Base-by-base conservation (phyloP, 164 flowering plant genomes). In the Saururus chinensis region DNA sequence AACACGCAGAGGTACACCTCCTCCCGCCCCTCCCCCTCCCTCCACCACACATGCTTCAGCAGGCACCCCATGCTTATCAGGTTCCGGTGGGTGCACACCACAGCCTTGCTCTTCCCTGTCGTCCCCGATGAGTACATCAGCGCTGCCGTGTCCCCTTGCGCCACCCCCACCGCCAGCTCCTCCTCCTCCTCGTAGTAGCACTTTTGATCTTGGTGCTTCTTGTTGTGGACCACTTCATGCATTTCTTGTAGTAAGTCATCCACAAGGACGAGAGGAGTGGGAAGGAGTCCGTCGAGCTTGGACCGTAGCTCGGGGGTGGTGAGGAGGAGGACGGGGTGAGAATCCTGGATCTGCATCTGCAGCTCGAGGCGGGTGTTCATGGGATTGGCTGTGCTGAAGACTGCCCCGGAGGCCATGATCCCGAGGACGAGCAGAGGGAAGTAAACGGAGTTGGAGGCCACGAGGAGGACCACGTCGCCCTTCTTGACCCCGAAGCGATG, bases 121-220 rank as follows among this genome's bases (percentile, higher is more conserved):
- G 76, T 73, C 54, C 76, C 76, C 2, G 76, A 73, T 0, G 76
- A 73, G 64, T 69, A 73, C 72, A 69, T 69, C n/a, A 73, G 66
- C 26, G 72, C 70, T 1, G 76, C 76, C 1, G 65, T 66, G 62
- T 73, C 70, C 4, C 17, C 53, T 51, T 69, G 67, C 11, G 21
- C 5, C 17, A 68, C 40, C 12, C 4, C 1, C 20, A 49, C 37
- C 37, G 4, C 35, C 14, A 22, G 13, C 4, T 42, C 49, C 12
- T 42, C 14, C 12, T 42, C 14, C 4, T 42, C 49, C 49, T 1
- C 17, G 49, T 4, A 10, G 37, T 30, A 30, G 37, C 37, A 2
- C 2, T 30, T 6, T 30, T 30, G 37, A 30, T 30, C 37, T 2
- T 30, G 4, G 6, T 30, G 37, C 37, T 30, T 2, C 37, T 30